A percentile compares a stretch with the other conserved stretches of the same genome.
Conservation (phyloP, 2,329 filamentous ascomycete genomes). For the Fusarium floridanum region DNA sequence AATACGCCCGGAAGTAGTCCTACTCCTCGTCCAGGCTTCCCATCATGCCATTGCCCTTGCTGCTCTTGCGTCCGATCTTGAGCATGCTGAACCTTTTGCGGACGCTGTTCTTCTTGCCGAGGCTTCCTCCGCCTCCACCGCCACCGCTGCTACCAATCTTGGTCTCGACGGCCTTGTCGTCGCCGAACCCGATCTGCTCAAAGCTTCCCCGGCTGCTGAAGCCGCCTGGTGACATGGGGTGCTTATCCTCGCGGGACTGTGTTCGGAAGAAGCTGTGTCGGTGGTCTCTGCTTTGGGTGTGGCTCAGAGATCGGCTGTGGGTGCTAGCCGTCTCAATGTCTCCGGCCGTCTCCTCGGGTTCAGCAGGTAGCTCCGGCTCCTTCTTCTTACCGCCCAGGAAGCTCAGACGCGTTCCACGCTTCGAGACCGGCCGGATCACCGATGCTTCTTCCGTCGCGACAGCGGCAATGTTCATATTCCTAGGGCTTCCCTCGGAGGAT, state of each 20-base stretch:
- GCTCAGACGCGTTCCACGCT: constrained; percentile 67
- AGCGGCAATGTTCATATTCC: constrained; percentile 50
- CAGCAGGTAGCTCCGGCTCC: constrained; percentile 49
- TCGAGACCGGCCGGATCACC: constrained; percentile 63
- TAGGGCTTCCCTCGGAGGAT: constrained; percentile 54
- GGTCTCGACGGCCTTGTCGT: constrained; percentile 44
- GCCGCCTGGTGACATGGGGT: constrained; percentile 43
- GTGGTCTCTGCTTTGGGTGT: constrained; percentile 44
- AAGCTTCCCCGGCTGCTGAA: constrained; percentile 46
- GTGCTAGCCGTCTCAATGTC: constrained; percentile 51
- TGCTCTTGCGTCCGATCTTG: constrained; percentile 78
- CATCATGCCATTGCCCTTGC: constrained; percentile 67
- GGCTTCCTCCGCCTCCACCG: constrained; percentile 36
- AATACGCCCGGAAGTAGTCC: constrained; percentile 51
- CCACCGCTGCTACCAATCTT: constrained; percentile 43
- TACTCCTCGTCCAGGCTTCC: constrained; percentile 69
- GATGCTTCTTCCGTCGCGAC: constrained; percentile 63
- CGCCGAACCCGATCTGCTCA: constrained; percentile 44
- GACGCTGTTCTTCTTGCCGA: constrained; percentile 71
- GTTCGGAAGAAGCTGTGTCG: constrained; percentile 62
- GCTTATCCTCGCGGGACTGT: constrained; percentile 49
- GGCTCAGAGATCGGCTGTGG: constrained; percentile 47
- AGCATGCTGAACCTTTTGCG: constrained; percentile 84
- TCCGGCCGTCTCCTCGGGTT: constrained; percentile 47
- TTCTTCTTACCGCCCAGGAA: constrained; percentile 69